Evolutionary conservation across 257 asterid species (phyloP), one percentile per base, ranked within the genome.

Genomic region (Solanum rostratum): DNA sequence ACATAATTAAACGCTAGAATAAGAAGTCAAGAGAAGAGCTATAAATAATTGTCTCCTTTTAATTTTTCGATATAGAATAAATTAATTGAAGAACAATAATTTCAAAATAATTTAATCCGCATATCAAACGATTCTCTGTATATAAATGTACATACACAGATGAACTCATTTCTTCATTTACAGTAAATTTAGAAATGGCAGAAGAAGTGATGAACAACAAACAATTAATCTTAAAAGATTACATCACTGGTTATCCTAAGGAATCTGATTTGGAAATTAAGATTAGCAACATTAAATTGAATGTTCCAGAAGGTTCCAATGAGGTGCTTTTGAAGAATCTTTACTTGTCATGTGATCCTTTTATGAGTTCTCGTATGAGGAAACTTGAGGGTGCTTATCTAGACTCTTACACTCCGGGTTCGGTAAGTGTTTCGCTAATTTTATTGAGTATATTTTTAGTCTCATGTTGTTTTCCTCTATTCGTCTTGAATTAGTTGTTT

Each of bases 271-370:
- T 84, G 22, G 53, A 24, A 55, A 22, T 84, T 20, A 73, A 39
- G 74, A 69, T 33, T 6, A 41, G 39, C 9, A 57, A 57, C 16
- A 84, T 76, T 37, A 27, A 53, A 16, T 82, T 85, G 8, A 71
- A 39, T 22, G 57, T 86, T 13, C 90, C 90, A 5, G 66, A 49
- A 5, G 90, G 83, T 33, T 80, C 89, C 20, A 73, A 69, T 82
- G 86, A 88, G 81, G 86, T 91, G 84, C 53, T 91, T 81, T 88
- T 91, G 29, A 88, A 89, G 87, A 91, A 91, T 85, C 86, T 91
- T 20, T 89, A 85, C 90, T 86, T 89, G 49, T 91, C 93, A 3
- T 91, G 93, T 68, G 93, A 91, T 57, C 93, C 92, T 54, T 89
- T 85, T 85, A 86, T 89, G 91, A 85, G 85, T 4, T 2, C 10